These are phyloP conservation scores for Zalaria obscura DNA, from an alignment of 2,329 filamentous ascomycete genomes.

Conservation along the genomic window DNA sequence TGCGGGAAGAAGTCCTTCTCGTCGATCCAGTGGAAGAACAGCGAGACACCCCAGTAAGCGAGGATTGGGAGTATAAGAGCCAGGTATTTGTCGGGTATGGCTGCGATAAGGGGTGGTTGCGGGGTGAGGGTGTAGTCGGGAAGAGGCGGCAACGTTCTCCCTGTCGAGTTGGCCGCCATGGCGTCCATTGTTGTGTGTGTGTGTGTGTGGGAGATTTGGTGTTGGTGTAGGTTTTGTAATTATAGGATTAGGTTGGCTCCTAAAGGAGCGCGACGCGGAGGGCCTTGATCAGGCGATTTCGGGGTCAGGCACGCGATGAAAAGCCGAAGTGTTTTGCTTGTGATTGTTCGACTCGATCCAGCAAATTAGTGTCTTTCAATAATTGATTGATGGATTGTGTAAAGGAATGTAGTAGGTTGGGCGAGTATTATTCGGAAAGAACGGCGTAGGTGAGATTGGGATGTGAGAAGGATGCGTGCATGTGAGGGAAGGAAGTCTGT, in stretches of 20 bases:
- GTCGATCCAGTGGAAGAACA: constrained; percentile 81
- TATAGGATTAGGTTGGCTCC: no score
- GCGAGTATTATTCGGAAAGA: no score
- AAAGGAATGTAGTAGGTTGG: no score
- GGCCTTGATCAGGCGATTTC: not conserved
- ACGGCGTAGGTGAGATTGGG: no score
- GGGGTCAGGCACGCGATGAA: no score
- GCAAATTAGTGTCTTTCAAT: no score
- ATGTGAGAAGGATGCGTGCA: no score
- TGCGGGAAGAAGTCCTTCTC: constrained; percentile 72
- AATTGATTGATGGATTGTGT: no score
- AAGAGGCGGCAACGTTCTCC: constrained; percentile 56
- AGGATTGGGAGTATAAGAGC: constrained; percentile 62
- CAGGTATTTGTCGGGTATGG: constrained; percentile 69
- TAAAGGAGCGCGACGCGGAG: not conserved
- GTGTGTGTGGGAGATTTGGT: not conserved
- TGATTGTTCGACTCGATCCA: no score
- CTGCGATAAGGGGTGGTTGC: constrained; percentile 57
- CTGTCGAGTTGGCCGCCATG: constrained; percentile 22
- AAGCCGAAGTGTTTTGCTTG: no score
- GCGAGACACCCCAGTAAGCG: constrained; percentile 78
- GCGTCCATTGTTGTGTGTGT: not conserved
- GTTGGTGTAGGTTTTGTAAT: not conserved
- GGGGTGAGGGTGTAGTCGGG: constrained; percentile 64
- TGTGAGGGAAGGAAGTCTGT: no score